Base-by-base conservation (phyloP, 257 asterid species). In the Capsicum pubescens region DNA sequence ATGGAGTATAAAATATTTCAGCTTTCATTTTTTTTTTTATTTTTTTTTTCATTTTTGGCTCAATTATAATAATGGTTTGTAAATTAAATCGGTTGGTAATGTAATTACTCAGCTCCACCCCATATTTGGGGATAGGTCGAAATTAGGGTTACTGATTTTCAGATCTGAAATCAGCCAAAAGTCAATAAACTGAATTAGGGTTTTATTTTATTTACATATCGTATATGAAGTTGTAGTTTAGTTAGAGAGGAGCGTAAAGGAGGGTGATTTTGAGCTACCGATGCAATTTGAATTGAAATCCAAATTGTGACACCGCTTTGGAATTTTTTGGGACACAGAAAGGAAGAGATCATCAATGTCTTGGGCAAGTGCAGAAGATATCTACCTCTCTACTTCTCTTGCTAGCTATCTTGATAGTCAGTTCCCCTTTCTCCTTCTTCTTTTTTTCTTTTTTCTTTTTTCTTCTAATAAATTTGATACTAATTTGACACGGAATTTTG, bases 401-500 rank as follows among this genome's bases (percentile, higher is more conserved):
- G 99, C 98, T 44, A 95, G 97, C 89, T 97, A 97, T 88, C 99
- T 95, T 81, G 99, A 97, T 89, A 97, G 99, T 97, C 87, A 88
- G 97, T 79, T 79, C 66, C 66, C 26, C 84, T 54, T 85, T 44
- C 56, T 17, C 12, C 3, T 76, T 11, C 48, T 52, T 13, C 46
- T 52, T 42, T 76, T n/a, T 36, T 21, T 63, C 36, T 64, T 84
- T 78, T 8, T 60, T 9, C 7, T 42, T 60, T 10, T 83, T 13
- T 42, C 36, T 13, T 42, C n/a, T 61, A 8, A 5, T 44, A 9
- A 61, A 19, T 26, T 61, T 61, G 36, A 6, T 50, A 48, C 14
- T 70, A 70, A 9, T 70, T 70, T 26, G 32, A 26, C 32, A 1
- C 32, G 32, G 32, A 26, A 1, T 26, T 26, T 26, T 26, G 32